These are phyloP conservation scores for Teratosphaeriaceae sp. DNA, from an alignment of 2,329 filamentous ascomycete genomes.

Conservation along the genomic window DNA sequence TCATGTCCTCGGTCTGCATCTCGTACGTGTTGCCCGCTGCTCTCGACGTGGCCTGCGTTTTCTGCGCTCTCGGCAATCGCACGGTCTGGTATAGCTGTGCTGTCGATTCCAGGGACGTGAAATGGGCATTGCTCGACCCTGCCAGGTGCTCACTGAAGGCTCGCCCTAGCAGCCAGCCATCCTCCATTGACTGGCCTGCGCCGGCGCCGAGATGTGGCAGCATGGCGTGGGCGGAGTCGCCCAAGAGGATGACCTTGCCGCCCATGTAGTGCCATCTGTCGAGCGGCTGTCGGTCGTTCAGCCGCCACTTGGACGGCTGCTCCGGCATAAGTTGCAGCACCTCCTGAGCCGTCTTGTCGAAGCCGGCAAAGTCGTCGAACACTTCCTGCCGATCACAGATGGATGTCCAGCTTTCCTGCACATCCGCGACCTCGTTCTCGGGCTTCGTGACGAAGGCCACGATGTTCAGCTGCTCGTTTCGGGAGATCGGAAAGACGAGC, in stretches of 20 bases:
- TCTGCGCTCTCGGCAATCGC: slow-evolving; percentile 29
- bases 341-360: slow-evolving; percentile 22
- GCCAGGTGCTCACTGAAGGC: slow-evolving; percentile 25
- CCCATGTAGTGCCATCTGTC: slow-evolving; percentile 37
- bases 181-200: slow-evolving; percentile 40
- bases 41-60: slow-evolving; percentile 26
- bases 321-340: slow-evolving; percentile 18
- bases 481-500: slow-evolving; percentile 31
- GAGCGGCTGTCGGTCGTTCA: slow-evolving; percentile 22
- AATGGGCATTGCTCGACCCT: slow-evolving; percentile 6
- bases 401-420: slow-evolving; percentile 32
- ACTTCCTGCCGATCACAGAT: slow-evolving; percentile 23
- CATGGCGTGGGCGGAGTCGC: slow-evolving; percentile 58
- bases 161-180: slow-evolving; percentile 39
- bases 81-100: slow-evolving; percentile 30
- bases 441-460: slow-evolving; percentile 31
- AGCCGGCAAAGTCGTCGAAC: slow-evolving; percentile 16
- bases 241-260: slow-evolving; percentile 43
- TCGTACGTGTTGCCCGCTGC: slow-evolving; percentile 31
- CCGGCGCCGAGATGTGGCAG: slow-evolving; percentile 45
- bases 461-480: slow-evolving; percentile 31
- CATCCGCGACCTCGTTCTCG: slow-evolving; percentile 27
- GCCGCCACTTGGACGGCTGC: slow-evolving; percentile 18
- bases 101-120: slow-evolving; percentile 16
- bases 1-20: slow-evolving; percentile 30